Percentiles rank a stretch among this genome's conserved stretches.
These are phyloP conservation scores for Plantago ovata DNA, from an alignment of 257 asterid genomes.

Conservation along the genomic window DNA sequence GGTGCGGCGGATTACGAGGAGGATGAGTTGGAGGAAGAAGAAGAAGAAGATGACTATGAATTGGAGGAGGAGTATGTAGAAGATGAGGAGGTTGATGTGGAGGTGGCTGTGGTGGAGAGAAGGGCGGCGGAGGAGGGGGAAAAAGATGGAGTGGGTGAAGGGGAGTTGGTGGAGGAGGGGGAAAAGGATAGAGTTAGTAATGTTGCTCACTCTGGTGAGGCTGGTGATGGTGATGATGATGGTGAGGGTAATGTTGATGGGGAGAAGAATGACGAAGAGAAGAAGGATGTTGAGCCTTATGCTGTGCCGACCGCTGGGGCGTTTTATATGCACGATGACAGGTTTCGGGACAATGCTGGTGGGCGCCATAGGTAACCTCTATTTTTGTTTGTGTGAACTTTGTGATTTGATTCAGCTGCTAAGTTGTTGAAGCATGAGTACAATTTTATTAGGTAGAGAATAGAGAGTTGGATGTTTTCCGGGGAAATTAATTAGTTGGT, in stretches of 20 bases:
- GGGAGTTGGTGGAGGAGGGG: conserved; percentile 23
- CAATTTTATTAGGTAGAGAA: too few species aligned
- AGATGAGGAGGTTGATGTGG: conserved; percentile 32
- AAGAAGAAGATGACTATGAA: conserved; percentile 29
- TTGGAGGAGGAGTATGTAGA: conserved; percentile 29
- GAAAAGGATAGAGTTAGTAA: conserved; percentile 1
- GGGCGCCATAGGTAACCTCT: conserved; percentile 67
- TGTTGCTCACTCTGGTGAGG: conserved; percentile 23
- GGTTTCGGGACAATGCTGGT: conserved; percentile 78
- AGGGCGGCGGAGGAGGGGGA: conserved; percentile 13
- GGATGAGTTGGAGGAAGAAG: conserved; percentile 48
- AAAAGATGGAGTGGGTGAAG: conserved; percentile 26
- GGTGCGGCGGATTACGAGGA: conserved; percentile 52
- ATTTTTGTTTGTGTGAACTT: not conserved
- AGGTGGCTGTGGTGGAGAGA: conserved; percentile 28
- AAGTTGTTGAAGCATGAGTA: too few species aligned
- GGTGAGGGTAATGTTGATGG: conserved; percentile 10
- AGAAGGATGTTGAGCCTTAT: conserved; percentile 75
- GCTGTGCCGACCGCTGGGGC: conserved; percentile 99
- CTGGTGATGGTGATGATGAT: not conserved
- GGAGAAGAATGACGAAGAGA: conserved; percentile 46
- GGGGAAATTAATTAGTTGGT: too few species aligned
- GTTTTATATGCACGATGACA: conserved; percentile 97
- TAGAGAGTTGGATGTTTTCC: too few species aligned
- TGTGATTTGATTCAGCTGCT: not conserved